Percentiles rank a stretch among this genome's conserved stretches.
Conservation (phyloP, 306 rosid species). For the Cucumis melo region DNA sequence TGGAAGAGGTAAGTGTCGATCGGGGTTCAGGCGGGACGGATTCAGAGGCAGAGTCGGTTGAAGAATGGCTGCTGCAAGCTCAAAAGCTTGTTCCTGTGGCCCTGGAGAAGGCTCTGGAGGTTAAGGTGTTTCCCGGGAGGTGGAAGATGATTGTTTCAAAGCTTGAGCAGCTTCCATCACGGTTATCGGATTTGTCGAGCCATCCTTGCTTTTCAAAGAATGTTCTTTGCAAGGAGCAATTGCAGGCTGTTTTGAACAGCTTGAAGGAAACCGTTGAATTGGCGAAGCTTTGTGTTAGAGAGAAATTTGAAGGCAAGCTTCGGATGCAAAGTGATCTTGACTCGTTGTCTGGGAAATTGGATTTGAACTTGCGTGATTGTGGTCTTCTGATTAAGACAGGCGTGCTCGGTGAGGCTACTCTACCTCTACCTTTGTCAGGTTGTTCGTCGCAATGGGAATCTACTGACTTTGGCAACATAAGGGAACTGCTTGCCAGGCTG, state of each 20-base stretch:
- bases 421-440: conserved; percentile 28
- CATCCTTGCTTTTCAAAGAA: conserved; percentile 95
- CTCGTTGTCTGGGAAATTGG: conserved; percentile 55
- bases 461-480: conserved; percentile 24
- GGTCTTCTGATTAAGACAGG: conserved; percentile 77
- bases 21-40: background rate
- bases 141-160: conserved; percentile 83
- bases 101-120: conserved; percentile 57
- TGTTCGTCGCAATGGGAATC: conserved; percentile 22
- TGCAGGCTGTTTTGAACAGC: conserved; percentile 64
- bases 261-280: conserved; percentile 39
- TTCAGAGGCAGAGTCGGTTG: conserved; percentile 25
- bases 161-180: conserved; percentile 70
- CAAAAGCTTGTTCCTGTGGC: conserved; percentile 65
- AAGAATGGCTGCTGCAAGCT: conserved; percentile 50
- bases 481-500: conserved; percentile 78
- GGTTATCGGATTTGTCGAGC: conserved; percentile 74
- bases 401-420: conserved; percentile 76
- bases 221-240: conserved; percentile 80
- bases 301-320: conserved; percentile 78
- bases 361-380: conserved; percentile 83
- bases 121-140: conserved; percentile 58
- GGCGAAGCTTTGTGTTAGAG: conserved; percentile 59
- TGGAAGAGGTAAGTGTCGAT: conserved; percentile 31
- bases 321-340: conserved; percentile 93